Conservation (phyloP, 176 grass and related monocot genomes). For the Microstegium vimineum region DNA sequence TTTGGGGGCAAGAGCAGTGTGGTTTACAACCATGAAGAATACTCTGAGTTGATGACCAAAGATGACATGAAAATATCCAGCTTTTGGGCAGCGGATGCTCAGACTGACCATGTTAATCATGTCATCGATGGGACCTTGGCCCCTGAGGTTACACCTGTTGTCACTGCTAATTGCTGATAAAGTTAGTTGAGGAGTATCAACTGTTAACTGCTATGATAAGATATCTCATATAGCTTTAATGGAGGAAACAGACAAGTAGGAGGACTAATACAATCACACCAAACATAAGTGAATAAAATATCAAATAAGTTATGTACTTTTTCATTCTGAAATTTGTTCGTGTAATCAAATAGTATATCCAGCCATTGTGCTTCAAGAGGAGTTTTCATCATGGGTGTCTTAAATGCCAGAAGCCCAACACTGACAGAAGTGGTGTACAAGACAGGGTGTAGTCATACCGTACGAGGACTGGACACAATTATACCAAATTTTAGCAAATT, state of each 20-base stretch:
- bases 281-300: background rate
- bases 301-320: background rate
- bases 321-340: background rate
- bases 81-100: slow-evolving; percentile 40
- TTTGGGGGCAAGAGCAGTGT: slow-evolving; percentile 67
- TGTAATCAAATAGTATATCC: no score
- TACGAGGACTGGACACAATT: background rate
- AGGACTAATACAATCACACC: background rate
- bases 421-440: no score
- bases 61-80: slow-evolving; percentile 56
- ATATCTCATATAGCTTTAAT: background rate
- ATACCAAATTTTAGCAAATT: background rate
- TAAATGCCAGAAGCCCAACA: no score
- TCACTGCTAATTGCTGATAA: slow-evolving; percentile 13
- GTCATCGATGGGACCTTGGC: background rate
- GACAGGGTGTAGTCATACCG: background rate
- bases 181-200: slow-evolving; percentile 29
- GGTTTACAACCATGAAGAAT: slow-evolving; percentile 76
- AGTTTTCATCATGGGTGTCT: no score
- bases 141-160: slow-evolving; percentile 2
- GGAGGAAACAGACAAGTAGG: background rate
- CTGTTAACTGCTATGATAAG: background rate
- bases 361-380: no score
- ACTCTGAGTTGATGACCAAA: slow-evolving; percentile 63
- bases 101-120: slow-evolving; percentile 10